Percentiles rank a stretch among this genome's conserved stretches.
phyloP scores from a whole-genome alignment of 768 basidiomycete species.

The Glaciozyma antarctica region DNA sequence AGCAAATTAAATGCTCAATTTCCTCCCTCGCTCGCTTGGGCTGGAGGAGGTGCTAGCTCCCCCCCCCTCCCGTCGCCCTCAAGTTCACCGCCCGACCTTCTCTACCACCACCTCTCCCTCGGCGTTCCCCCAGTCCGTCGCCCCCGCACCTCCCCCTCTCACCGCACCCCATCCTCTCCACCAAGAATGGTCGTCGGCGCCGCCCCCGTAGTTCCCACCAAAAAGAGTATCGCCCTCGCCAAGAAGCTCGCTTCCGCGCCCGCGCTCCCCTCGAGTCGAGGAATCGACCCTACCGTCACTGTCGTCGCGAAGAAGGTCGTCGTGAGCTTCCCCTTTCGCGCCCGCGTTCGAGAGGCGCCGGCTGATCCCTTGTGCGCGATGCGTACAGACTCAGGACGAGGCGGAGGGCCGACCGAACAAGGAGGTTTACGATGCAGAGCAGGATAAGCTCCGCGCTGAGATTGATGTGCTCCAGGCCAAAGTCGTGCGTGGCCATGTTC shows the following conservation, averaged over 20 bases:
- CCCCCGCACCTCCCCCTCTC: neutral
- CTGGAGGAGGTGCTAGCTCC: too few species aligned
- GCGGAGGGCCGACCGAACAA: conserved; percentile 10
- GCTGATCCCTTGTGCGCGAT: neutral
- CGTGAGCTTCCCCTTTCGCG: neutral
- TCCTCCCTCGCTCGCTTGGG: too few species aligned
- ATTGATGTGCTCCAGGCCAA: conserved; percentile 73
- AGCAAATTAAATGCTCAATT: too few species aligned
- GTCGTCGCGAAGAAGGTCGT: conserved; percentile 20
- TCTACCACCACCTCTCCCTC: neutral
- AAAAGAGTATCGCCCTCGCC: neutral
- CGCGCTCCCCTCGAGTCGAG: neutral
- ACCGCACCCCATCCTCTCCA: neutral
- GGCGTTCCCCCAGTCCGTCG: neutral
- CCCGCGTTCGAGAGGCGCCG: too few species aligned
- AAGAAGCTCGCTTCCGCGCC: conserved; percentile 2
- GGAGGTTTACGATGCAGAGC: conserved; percentile 39
- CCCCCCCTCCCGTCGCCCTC: too few species aligned
- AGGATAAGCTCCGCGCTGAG: conserved; percentile 62
- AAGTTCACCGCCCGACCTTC: neutral
- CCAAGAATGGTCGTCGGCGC: conserved; percentile 3
- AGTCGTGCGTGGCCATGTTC: conserved; percentile 53
- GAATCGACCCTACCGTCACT: conserved; percentile 14
- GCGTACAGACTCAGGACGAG: conserved; percentile 5
- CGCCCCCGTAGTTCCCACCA: neutral